Evolutionary conservation across 2,329 filamentous ascomycete genomes (phyloP).

Genomic region (Pseudogymnoascus sp.): DNA sequence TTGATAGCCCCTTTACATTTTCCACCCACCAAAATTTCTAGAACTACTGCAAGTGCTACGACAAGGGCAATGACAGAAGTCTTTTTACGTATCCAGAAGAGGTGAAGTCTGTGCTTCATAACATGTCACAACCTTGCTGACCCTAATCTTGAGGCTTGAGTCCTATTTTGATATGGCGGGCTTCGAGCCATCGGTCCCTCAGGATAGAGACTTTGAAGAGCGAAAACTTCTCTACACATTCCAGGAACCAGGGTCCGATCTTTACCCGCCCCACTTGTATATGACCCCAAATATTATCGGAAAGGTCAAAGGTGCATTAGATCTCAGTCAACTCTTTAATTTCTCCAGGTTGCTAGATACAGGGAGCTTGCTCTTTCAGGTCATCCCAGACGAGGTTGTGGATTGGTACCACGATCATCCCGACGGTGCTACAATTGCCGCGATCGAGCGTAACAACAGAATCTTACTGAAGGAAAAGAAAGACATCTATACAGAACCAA

Average conservation of each 20-base stretch:
- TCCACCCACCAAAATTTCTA: background rate
- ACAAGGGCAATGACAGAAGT: background rate
- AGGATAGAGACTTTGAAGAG: background rate
- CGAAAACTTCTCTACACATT: background rate
- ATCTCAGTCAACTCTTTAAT: background rate
- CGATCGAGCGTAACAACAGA: constrained; percentile 13
- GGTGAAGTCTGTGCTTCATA: background rate
- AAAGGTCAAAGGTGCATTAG: background rate
- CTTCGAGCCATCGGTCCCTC: background rate
- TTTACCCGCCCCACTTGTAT: background rate
- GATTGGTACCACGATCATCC: constrained; percentile 7
- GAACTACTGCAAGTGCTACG: background rate
- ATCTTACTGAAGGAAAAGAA: constrained; percentile 19
- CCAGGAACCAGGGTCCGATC: background rate
- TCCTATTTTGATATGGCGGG: background rate
- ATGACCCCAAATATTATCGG: background rate
- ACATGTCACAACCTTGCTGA: background rate
- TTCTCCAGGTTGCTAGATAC: background rate
- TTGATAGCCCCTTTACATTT: background rate
- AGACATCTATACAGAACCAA: constrained; percentile 24
- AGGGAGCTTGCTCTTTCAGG: background rate
- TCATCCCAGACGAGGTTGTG: background rate
- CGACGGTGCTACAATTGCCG: constrained; percentile 9
- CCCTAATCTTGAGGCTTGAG: background rate
- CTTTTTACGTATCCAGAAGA: background rate